phyloP scores from a whole-genome alignment of 1,139 yeast species.

The Debaryomyces nepalensis region DNA sequence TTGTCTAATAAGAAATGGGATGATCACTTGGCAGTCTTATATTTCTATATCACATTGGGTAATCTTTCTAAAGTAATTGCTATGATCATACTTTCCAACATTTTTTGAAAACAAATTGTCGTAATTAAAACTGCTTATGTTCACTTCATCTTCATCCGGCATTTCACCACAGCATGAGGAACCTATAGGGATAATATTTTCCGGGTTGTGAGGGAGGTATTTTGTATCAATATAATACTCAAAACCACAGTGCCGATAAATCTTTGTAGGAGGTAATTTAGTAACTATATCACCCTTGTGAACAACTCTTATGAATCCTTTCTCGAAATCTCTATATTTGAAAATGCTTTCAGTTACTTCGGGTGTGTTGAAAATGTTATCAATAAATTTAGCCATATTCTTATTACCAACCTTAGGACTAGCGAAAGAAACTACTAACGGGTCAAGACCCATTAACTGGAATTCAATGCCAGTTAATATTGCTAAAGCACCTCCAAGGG shows the following conservation, averaged over 20 bases:
- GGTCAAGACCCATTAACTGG: constrained; percentile 52
- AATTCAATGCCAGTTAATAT: constrained; percentile 63
- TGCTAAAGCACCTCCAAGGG: constrained; percentile 75
- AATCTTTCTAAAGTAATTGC: constrained; percentile 37
- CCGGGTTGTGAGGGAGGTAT: constrained; percentile 49
- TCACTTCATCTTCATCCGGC: constrained; percentile 7
- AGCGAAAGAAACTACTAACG: constrained; percentile 61
- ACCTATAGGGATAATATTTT: constrained; percentile 36
- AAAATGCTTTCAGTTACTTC: constrained; percentile 22
- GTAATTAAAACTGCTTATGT: constrained; percentile 2
- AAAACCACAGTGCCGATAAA: constrained; percentile 53
- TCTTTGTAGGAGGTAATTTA: constrained; percentile 54
- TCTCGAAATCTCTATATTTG: constrained; percentile 22
- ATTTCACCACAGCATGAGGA: neutral
- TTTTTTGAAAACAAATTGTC: constrained; percentile 28
- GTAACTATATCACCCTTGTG: constrained; percentile 65
- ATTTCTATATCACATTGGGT: constrained; percentile 34
- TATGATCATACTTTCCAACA: constrained; percentile 39
- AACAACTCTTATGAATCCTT: constrained; percentile 53
- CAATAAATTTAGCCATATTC: constrained; percentile 54
- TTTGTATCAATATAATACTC: constrained; percentile 50
- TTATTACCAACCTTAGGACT: constrained; percentile 66
- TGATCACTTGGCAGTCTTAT: too few relatives aligned
- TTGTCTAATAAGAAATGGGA: neutral
- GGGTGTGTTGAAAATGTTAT: constrained; percentile 48